Evolutionary conservation across 352 stramenopile genomes (phyloP).

Genomic region (Phytopythium vexans): DNA sequence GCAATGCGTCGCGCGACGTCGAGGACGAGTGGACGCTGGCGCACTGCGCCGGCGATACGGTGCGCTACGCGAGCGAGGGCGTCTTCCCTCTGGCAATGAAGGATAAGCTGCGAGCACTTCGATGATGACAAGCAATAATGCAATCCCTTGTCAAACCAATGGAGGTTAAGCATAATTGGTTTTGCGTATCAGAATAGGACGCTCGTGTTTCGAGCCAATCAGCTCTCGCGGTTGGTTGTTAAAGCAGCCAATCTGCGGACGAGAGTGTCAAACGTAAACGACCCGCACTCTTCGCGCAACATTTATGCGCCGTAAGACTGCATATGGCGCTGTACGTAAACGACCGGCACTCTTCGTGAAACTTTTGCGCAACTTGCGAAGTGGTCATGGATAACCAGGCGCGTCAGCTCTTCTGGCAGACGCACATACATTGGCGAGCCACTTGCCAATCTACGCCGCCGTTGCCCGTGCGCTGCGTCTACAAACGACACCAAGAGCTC

Average conservation of each 20-base stretch:
- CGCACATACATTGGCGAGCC: neutral
- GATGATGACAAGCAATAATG: neutral
- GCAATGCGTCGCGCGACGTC: neutral
- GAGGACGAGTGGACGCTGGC: neutral
- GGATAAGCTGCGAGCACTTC: slow-evolving; percentile 9
- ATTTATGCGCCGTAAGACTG: too few species aligned
- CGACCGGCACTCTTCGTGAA: neutral
- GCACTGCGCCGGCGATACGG: slow-evolving; percentile 5
- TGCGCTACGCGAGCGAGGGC: slow-evolving; percentile 10
- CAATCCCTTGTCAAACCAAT: neutral
- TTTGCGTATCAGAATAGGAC: too few species aligned
- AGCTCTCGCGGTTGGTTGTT: too few species aligned
- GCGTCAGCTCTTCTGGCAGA: neutral
- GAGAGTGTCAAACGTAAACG: too few species aligned
- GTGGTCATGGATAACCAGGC: too few species aligned
- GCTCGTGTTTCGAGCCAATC: too few species aligned
- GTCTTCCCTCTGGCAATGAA: slow-evolving; percentile 16
- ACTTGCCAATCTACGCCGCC: neutral
- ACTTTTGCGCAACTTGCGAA: slow-evolving; percentile 7
- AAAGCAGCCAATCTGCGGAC: too few species aligned
- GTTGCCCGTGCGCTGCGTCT: neutral
- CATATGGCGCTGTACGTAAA: too few species aligned
- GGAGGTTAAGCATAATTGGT: neutral
- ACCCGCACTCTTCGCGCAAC: too few species aligned
- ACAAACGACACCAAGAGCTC: too few species aligned